These are phyloP conservation scores for Dothideomycetes sp. DNA, from an alignment of 2,329 filamentous ascomycete species.

Conservation along the genomic window DNA sequence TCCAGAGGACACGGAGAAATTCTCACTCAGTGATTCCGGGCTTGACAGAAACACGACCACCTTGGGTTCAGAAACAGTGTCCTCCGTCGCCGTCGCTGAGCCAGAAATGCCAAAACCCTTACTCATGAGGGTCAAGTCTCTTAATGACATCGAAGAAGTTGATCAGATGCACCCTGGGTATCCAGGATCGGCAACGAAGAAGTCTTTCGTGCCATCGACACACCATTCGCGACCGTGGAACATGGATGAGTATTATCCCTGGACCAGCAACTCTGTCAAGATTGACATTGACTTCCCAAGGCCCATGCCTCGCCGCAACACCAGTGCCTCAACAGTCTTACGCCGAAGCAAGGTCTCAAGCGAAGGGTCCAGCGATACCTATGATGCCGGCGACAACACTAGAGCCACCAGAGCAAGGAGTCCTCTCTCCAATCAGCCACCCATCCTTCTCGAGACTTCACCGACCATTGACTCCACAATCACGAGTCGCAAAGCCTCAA, in stretches of 20 bases:
- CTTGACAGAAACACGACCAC: constrained; percentile 5
- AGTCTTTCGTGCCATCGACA: constrained; percentile 21
- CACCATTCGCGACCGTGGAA: constrained; percentile 36
- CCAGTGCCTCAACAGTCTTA: constrained; percentile 1
- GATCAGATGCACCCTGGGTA: constrained; percentile 2
- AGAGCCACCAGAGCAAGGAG: not conserved
- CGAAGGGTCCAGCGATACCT: constrained; percentile 2
- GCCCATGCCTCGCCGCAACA: constrained; percentile 19
- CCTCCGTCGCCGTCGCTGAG: constrained; percentile 1
- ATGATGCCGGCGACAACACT: not conserved
- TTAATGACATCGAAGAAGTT: constrained; percentile 3
- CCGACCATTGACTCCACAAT: constrained; percentile 17
- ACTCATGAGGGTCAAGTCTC: constrained; percentile 16
- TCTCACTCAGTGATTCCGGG: constrained; percentile 5
- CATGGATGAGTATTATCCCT: constrained; percentile 35
- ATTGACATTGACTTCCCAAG: constrained; percentile 27
- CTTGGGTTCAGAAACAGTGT: not conserved
- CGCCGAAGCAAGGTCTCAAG: constrained; percentile 2
- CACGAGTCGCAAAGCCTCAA: constrained; percentile 20
- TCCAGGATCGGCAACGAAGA: constrained; percentile 10
- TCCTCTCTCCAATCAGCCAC: constrained; percentile 4
- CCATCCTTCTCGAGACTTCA: constrained; percentile 14
- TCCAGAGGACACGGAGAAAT: constrained; percentile 12
- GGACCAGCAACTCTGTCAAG: constrained; percentile 25
- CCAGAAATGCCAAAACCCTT: constrained; percentile 11